Percentiles rank a stretch among this genome's conserved stretches.
phyloP scores from a whole-genome alignment of 202 grass and related monocot species.

The Musa balbisiana region DNA sequence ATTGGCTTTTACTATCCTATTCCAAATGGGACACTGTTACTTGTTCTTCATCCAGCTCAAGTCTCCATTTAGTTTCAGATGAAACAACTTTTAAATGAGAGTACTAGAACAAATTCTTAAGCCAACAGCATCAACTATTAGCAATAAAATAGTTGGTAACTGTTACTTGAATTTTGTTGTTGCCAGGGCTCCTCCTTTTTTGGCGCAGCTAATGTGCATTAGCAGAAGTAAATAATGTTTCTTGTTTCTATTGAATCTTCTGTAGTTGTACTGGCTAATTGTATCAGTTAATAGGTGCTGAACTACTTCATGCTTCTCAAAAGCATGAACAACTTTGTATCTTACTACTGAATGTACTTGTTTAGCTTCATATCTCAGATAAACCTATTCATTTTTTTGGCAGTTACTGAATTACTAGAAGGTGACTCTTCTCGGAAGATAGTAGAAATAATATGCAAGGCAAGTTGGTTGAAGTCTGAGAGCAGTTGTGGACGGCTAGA shows the following conservation, averaged over 20 bases:
- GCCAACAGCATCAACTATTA: background rate
- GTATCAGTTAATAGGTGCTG: no score
- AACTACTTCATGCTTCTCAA: no score
- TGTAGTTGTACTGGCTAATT: no score
- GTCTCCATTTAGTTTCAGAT: no score
- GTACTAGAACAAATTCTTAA: background rate
- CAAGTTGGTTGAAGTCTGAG: constrained; percentile 15
- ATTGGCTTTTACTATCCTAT: no score
- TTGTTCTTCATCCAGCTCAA: no score
- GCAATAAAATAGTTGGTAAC: background rate
- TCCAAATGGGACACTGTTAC: no score
- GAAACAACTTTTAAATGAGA: background rate
- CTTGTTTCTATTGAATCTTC: background rate
- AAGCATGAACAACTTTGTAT: background rate
- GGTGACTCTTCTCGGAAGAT: constrained; percentile 15
- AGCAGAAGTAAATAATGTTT: background rate
- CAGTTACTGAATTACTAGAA: constrained; percentile 13
- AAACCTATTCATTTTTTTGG: background rate
- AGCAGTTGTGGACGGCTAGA: constrained; percentile 11
- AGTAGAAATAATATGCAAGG: constrained; percentile 23
- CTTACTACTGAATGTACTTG: background rate
- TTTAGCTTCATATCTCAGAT: background rate
- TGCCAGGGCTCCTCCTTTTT: no score
- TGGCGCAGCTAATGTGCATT: background rate
- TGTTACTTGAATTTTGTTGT: background rate